Base-by-base conservation (phyloP, 106 monocot species). In the Dendrobium huoshanense region DNA sequence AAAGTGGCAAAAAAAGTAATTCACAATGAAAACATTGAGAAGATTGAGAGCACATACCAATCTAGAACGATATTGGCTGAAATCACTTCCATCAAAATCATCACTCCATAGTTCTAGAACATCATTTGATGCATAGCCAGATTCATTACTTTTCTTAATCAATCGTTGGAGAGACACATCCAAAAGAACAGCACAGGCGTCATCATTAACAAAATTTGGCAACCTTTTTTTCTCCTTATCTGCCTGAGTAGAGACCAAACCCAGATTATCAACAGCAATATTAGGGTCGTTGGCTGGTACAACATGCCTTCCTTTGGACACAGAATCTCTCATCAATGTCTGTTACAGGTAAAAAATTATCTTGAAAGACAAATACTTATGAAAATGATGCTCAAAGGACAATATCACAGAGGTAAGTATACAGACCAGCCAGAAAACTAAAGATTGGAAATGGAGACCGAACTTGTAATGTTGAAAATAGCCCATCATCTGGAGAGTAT, bases 371-470 rank as follows among this genome's bases (percentile, higher is more conserved):
- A 59, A 42, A 58, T 11, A 48, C 17, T 9, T 7, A 20, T 16
- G 37, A 56, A 76, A 77, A 10, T 55, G 55, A 41, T 64, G 43
- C 13, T 33, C 19, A 10, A n/a, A 61, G 51, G 37, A 20, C 13
- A 19, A 13, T 56, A 20, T 27, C 41, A n/a, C 4, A 16, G 25
- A 41, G 29, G 41, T 67, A 44, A 49, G 64, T 67, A 72, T 68
- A 79, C 82, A 75, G 89, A 99, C 99, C 91, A 93, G 84, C 95
- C 99, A 99, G 91, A 99, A 99, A 45, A 80, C 74, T 85, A 99
- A 85, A 41, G 99, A 87, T 22, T 89, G 95, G 76, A 95, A 93
- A 87, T 99, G 99, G 48, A 99, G 93, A 7, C 81, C 82, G 81
- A 95, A 80, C 75, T 93, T 99, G 77, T 77, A 88, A 86, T 99